Evolutionary conservation across 2,329 filamentous ascomycete species (phyloP).

Genomic region (Diaporthe sp.): DNA sequence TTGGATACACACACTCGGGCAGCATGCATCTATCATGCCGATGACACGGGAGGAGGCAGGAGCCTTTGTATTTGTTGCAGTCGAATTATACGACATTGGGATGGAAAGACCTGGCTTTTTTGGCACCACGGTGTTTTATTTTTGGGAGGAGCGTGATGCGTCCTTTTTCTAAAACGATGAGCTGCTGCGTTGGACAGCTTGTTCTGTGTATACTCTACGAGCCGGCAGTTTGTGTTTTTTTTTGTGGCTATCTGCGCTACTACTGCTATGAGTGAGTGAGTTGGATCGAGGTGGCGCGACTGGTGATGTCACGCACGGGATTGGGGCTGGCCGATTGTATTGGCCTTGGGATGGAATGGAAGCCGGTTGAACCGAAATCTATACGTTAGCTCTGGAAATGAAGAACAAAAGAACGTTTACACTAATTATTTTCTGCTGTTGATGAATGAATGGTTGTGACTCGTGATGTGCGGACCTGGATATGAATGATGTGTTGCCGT

Average conservation of each 20-base stretch:
- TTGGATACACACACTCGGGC: slow-evolving; percentile 14
- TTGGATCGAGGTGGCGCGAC: background rate
- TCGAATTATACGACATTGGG: background rate
- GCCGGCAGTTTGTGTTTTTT: background rate
- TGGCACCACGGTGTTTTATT: slow-evolving; percentile 16
- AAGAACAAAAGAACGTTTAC: background rate
- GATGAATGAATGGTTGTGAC: background rate
- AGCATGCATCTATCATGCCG: background rate
- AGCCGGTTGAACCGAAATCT: background rate
- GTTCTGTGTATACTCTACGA: background rate
- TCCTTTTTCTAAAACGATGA: background rate
- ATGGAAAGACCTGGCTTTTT: background rate
- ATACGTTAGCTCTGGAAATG: slow-evolving; percentile 14
- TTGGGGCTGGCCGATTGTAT: no score
- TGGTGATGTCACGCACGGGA: background rate
- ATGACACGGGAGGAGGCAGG: background rate
- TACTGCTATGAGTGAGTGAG: background rate
- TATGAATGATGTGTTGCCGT: background rate
- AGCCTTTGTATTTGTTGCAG: background rate
- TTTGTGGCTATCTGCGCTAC: background rate
- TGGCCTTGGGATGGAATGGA: background rate
- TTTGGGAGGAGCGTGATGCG: background rate
- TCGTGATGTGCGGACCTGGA: background rate
- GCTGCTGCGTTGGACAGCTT: slow-evolving; percentile 10
- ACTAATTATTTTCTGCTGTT: no score